These are phyloP conservation scores for Aureobasidium vineae DNA, from an alignment of 2,329 filamentous ascomycete species.

Conservation along the genomic window DNA sequence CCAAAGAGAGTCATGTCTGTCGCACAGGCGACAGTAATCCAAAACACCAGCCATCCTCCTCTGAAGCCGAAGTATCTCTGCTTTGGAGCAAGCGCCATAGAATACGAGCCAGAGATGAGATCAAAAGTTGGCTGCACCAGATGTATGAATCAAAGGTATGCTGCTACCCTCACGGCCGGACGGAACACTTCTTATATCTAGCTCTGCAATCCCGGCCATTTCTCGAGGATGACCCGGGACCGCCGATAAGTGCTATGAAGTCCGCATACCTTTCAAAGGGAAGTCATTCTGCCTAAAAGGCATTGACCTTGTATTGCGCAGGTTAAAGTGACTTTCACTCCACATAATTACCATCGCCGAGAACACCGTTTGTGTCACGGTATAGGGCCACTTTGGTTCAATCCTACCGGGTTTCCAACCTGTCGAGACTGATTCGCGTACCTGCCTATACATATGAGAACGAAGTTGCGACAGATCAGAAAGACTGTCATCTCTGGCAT, in stretches of 20 bases:
- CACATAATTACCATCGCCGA: background rate
- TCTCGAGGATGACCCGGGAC: background rate
- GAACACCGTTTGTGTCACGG: background rate
- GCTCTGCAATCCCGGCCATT: background rate
- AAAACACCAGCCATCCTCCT: slow-evolving; percentile 56
- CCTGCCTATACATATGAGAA: background rate
- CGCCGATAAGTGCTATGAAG: background rate
- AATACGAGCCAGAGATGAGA: too few relatives aligned
- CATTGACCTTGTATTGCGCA: background rate
- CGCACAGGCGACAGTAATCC: slow-evolving; percentile 42
- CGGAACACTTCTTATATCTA: background rate
- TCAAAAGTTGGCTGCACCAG: background rate
- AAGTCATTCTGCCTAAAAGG: slow-evolving; percentile 7
- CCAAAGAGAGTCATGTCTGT: slow-evolving; percentile 52
- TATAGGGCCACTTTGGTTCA: background rate
- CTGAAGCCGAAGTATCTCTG: slow-evolving; percentile 54
- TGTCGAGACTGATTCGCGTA: background rate
- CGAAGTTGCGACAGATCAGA: background rate
- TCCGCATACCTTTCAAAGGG: background rate
- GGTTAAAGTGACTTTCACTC: background rate
- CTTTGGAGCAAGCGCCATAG: background rate
- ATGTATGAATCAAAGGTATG: background rate
- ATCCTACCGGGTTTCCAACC: background rate
- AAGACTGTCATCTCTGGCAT: background rate
- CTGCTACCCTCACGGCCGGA: background rate